These are phyloP conservation scores for Phytophthora hibernalis DNA, from an alignment of 352 stramenopile genomes.

Conservation along the genomic window DNA sequence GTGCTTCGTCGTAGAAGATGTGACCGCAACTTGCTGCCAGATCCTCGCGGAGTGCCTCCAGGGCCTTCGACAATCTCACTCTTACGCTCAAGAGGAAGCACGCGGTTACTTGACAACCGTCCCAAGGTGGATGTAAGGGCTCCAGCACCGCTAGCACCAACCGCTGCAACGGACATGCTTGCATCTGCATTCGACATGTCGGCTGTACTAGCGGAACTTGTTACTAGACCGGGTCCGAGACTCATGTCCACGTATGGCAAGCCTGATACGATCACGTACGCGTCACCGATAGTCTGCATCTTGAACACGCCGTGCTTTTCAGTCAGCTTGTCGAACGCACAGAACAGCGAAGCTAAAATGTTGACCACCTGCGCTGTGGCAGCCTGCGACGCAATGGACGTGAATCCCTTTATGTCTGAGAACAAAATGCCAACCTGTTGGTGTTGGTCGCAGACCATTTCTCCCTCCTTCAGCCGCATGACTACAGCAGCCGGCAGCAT, in stretches of 20 bases:
- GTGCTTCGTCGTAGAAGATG: constrained; percentile 55
- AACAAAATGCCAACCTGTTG: constrained; percentile 92
- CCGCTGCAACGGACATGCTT: constrained; percentile 19
- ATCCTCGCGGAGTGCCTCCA: constrained; percentile 12
- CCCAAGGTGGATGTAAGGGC: constrained; percentile 12
- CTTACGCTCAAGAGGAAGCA: constrained; percentile 52
- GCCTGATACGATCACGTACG: constrained; percentile 91
- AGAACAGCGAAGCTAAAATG: constrained; percentile 93
- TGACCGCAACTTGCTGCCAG: constrained; percentile 25
- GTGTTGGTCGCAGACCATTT: constrained; percentile 87
- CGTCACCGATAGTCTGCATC: constrained; percentile 94
- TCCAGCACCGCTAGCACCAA: background rate
- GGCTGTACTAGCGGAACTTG: constrained; percentile 23
- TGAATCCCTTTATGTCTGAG: constrained; percentile 93
- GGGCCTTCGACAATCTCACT: constrained; percentile 11
- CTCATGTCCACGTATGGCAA: constrained; percentile 90
- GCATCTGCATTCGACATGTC: constrained; percentile 35
- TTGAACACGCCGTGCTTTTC: constrained; percentile 94
- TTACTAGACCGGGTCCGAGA: constrained; percentile 58
- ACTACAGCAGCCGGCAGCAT: constrained; percentile 88
- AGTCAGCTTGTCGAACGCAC: constrained; percentile 91
- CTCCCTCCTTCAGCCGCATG: constrained; percentile 85
- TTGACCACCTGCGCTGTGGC: constrained; percentile 90
- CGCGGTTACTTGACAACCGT: constrained; percentile 53
- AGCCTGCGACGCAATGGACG: constrained; percentile 86